Evolutionary conservation across 805 yeast species (phyloP), one percentile per base, ranked within the genome.

Genomic region (Dipodascus geniculatus): DNA sequence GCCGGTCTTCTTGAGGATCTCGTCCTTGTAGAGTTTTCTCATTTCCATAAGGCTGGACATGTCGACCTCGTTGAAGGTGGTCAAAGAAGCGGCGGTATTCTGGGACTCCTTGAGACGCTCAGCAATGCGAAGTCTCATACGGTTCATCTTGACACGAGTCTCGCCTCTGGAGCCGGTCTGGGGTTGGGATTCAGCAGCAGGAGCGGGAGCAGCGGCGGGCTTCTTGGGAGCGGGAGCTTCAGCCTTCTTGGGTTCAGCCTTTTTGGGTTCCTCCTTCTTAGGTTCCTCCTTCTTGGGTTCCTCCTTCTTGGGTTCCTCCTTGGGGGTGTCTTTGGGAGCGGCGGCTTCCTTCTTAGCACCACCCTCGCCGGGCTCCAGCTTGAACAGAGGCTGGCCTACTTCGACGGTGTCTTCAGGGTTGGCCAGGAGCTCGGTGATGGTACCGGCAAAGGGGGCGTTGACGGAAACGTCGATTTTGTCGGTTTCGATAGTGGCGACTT

Each of bases 31-130:
- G 61, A 86, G 76, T 73, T 91, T 91, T 77, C 99, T 84, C 89
- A 93, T 83, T 66, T 87, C 93, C 77, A 93, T 76, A 63, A 93
- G 73, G 58, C 85, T 81, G 52, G 93, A 77, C 98, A 91, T 93
- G 74, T 91, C 99, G 59, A 88, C 95, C 76, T 91, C 99, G 74
- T 91, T 91, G 81, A 91, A 91, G 51, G 99, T 91, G 54, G 99
- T 91, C 68, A 91, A 81, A 49, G 98, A 87, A 42, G 99, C 99
- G 61, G 98, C 95, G 54, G 98, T 90, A 79, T 93, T 93, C 75
- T 91, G 99, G 35, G 98, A 87, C 78, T 93, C 98, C 87, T 91
- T 91, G 69, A 91, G 85, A 75, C 99, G 87, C 78, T 91, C 98
- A 57, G 99, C 96, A 62, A 93, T 93, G 79, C 99, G 87, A 74